These are phyloP conservation scores for Phytophthora tubulina DNA, from an alignment of 352 stramenopile species.

Conservation along the genomic window DNA sequence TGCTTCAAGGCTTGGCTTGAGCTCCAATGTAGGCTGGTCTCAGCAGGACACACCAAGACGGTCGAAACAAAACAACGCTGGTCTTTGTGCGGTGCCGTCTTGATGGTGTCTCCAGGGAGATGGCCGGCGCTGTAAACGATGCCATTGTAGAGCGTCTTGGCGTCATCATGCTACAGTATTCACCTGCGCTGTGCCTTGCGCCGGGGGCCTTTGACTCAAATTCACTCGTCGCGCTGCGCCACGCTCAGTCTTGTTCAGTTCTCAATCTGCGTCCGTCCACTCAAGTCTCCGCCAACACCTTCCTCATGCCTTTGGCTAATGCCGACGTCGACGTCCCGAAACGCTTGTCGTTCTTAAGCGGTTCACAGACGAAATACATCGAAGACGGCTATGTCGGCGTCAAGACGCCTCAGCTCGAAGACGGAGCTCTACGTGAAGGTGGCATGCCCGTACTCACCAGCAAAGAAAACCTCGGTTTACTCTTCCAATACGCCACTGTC, in stretches of 20 bases:
- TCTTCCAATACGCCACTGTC: conserved; percentile 51
- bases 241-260: neutral
- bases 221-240: conserved; percentile 9
- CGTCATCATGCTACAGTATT: too few species aligned
- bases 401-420: conserved; percentile 30
- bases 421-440: conserved; percentile 40
- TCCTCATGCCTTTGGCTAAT: neutral
- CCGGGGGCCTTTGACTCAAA: neutral
- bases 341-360: conserved; percentile 41
- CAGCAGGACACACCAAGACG: neutral
- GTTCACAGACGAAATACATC: conserved; percentile 34
- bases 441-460: conserved; percentile 37
- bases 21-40: conserved; percentile 3
- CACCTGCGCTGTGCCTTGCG: conserved; percentile 1
- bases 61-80: too few species aligned
- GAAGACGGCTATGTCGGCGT: conserved; percentile 26
- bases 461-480: conserved; percentile 45
- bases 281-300: neutral
- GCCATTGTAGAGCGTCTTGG: neutral
- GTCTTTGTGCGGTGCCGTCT: conserved; percentile 8
- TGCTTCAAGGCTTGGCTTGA: conserved; percentile 2
- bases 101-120: conserved; percentile 6
- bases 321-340: conserved; percentile 26
- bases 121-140: conserved; percentile 4
- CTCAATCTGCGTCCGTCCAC: neutral